These are phyloP conservation scores for Serendipita indica DNA, from an alignment of 768 basidiomycete genomes.

Conservation along the genomic window DNA sequence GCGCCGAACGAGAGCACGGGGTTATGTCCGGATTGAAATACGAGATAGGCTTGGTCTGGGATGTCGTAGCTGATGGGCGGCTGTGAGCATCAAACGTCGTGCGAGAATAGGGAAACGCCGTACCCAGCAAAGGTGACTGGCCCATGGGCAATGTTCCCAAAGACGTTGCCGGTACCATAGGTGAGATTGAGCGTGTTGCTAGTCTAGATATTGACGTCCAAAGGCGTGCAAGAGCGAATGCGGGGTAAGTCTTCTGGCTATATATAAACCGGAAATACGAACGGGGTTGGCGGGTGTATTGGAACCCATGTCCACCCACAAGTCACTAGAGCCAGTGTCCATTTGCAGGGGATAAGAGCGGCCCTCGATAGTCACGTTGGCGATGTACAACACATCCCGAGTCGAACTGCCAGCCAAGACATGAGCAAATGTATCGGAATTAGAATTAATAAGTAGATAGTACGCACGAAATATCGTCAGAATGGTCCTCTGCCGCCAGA, in stretches of 20 bases:
- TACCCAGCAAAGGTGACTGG: slow-evolving; percentile 58
- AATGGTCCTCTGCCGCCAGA: not conserved
- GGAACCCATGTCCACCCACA: slow-evolving; percentile 44
- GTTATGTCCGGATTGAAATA: slow-evolving; percentile 47
- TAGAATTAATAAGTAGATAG: not conserved
- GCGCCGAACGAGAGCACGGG: slow-evolving; percentile 61
- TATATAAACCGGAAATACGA: slow-evolving; percentile 23
- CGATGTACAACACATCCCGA: slow-evolving; percentile 64
- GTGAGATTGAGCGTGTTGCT: slow-evolving; percentile 43
- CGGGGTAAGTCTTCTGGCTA: not conserved
- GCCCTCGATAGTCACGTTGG: slow-evolving; percentile 49
- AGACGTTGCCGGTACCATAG: slow-evolving; percentile 76
- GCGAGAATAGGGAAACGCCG: slow-evolving; percentile 24
- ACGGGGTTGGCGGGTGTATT: slow-evolving; percentile 34
- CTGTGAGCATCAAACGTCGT: slow-evolving; percentile 25
- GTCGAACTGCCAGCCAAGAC: slow-evolving; percentile 36
- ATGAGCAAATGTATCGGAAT: not conserved
- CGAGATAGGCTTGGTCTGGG: slow-evolving; percentile 56
- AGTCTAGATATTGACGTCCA: slow-evolving; percentile 9
- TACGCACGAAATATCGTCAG: not conserved
- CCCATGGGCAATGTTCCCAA: slow-evolving; percentile 47
- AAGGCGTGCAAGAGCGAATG: slow-evolving; percentile 6
- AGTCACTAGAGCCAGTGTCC: slow-evolving; percentile 74
- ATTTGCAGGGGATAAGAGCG: slow-evolving; percentile 50
- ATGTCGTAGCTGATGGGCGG: slow-evolving; percentile 37